Conservation (phyloP, 1,284 basidiomycete genomes). For the Dichomitus squalens region DNA sequence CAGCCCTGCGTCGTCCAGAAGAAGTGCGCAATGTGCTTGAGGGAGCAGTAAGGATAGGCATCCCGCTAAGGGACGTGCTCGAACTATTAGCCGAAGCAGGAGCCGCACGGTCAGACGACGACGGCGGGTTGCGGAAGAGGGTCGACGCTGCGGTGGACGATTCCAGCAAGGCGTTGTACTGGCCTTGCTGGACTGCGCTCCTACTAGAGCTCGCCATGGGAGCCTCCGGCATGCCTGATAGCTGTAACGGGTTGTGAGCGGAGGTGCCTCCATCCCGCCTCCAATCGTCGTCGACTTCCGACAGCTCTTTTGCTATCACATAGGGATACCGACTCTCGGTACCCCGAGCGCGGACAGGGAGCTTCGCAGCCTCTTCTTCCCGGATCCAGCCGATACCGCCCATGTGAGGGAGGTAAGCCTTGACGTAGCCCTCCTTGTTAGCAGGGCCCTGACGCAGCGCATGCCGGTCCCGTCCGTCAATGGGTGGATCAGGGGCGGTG, state of each 20-base stretch:
- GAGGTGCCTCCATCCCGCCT: constrained; percentile 4
- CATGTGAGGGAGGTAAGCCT: constrained; percentile 1
- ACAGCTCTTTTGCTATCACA: constrained; percentile 16
- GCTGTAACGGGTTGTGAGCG: constrained; percentile 13
- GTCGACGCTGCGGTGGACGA: constrained; percentile 6
- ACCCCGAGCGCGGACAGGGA: constrained; percentile 11
- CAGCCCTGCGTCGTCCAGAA: neutral
- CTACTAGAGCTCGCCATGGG: constrained; percentile 10
- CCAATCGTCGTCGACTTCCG: constrained; percentile 15
- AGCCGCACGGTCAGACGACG: constrained; percentile 1
- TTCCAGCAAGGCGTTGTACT: constrained; percentile 4
- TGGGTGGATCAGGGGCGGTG: neutral
- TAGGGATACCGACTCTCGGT: constrained; percentile 11
- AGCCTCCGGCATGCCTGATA: constrained; percentile 13
- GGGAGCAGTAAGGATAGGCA: neutral
- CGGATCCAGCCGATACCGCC: constrained; percentile 9
- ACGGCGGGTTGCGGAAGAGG: constrained; percentile 6
- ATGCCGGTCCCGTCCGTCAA: neutral
- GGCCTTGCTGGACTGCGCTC: constrained; percentile 1
- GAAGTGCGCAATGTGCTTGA: neutral
- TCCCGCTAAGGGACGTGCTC: neutral
- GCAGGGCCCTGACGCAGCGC: constrained; percentile 12
- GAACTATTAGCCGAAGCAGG: neutral
- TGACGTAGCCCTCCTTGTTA: constrained; percentile 6
- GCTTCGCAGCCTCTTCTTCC: constrained; percentile 9